Conservation (phyloP, 208 protist genomes). For the Naegleria gruberi region DNA sequence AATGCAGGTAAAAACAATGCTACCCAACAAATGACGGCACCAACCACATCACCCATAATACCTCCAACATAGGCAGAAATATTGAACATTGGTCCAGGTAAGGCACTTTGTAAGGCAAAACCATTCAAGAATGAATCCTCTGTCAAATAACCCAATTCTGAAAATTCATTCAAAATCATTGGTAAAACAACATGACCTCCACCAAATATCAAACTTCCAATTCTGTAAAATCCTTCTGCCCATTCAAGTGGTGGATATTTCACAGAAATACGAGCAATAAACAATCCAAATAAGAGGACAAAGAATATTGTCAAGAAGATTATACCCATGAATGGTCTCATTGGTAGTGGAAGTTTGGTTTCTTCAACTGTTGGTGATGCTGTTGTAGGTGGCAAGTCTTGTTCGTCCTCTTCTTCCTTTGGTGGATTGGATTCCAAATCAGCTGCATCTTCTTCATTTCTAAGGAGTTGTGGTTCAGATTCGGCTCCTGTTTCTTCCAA, state of each 20-base stretch:
- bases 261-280: background rate
- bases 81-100: background rate
- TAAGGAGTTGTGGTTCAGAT: background rate
- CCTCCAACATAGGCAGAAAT: background rate
- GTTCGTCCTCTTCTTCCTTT: background rate
- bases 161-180: background rate
- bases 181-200: background rate
- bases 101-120: background rate
- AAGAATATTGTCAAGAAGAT: background rate
- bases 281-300: background rate
- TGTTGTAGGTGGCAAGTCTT: background rate
- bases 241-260: background rate
- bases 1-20: background rate
- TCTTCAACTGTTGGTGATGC: background rate
- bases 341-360: background rate
- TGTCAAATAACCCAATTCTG: background rate
- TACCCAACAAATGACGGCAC: background rate
- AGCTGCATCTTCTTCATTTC: background rate
- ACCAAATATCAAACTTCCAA: background rate
- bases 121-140: background rate
- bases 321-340: background rate
- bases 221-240: background rate
- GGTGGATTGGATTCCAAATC: background rate
- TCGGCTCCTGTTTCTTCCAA: background rate
- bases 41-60: background rate